Base-by-base conservation (phyloP, 306 rosid genomes). In the Leucaena leucocephala region DNA sequence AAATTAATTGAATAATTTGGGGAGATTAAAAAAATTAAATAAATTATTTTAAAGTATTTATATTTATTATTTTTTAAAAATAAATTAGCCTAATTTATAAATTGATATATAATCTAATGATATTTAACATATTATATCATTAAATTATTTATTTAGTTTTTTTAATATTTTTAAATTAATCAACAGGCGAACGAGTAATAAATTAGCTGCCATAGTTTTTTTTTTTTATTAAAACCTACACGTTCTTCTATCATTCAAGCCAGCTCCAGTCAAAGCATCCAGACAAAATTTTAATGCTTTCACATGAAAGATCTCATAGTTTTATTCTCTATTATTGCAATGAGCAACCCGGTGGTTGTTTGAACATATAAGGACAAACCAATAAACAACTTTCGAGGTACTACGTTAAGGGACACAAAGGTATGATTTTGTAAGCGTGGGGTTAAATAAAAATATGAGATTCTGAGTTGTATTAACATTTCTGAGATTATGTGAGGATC, bases 391-490 rank as follows among this genome's bases (percentile, higher is more conserved):
- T 19, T 55, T 19, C 62, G 22, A 55, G 14, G 11, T 55, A 13
- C 62, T 8, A 55, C 62, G 1, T 7, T 13, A 61, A 61, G 11
- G 67, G 14, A 12, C 17, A 19, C 8, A 34, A 3, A 34, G n/a
- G 15, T 13, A 14, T 63, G 68, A 15, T 63, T 35, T 63, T 6
- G 19, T 21, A 63, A 63, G 43, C 2, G 19, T 74, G 88, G 36
- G 64, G 36, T 9, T 58, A 0, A 33, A 27, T 45, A 63, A 34
- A 78, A 74, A 74, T 39, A 67, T 17, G 59, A 58, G 10, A 74
- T 52, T 45, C 39, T 76, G 74, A 82, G 86, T 83, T 82, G 86
- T 72, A 83, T 57, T 80, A 54, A 80, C 76, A 80, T 36, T 44
- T 61, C 63, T 82, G 83, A 68, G 78, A 77, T 77, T 13, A 46